Evolutionary conservation across 129 eudicot genomes (phyloP).

Genomic region (Tagetes patula): DNA sequence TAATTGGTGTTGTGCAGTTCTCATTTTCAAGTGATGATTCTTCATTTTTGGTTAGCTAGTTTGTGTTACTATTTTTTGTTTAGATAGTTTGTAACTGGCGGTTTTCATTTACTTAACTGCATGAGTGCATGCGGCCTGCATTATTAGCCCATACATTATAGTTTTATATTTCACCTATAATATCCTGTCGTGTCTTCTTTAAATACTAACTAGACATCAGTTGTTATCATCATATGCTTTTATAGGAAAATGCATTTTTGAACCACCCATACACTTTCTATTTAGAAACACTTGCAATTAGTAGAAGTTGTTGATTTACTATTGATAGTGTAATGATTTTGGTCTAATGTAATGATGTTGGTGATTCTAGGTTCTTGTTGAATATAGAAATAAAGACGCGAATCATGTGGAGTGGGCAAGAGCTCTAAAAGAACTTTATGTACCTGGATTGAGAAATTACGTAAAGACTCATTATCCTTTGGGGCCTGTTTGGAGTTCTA

Average conservation of each 20-base stretch:
- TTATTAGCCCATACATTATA: not conserved
- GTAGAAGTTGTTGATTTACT: too few relatives aligned
- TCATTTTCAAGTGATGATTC: not conserved
- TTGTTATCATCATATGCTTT: too few relatives aligned
- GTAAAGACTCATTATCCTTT: slow-evolving; percentile 80
- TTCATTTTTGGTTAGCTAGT: not conserved
- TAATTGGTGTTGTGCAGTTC: not conserved
- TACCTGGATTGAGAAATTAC: slow-evolving; percentile 85
- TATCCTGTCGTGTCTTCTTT: not conserved
- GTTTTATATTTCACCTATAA: not conserved
- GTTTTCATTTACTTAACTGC: not conserved
- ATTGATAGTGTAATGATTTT: not conserved
- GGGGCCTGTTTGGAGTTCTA: slow-evolving; percentile 95
- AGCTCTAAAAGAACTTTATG: slow-evolving; percentile 82
- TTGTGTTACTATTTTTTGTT: not conserved
- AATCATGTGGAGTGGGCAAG: slow-evolving; percentile 97
- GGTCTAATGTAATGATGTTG: slow-evolving; percentile 24
- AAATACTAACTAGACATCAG: too few relatives aligned
- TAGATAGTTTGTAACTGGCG: not conserved
- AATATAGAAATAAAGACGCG: slow-evolving; percentile 79
- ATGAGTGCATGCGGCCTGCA: not conserved
- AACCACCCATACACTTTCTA: not conserved
- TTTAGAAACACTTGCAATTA: not conserved
- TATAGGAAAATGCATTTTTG: too few relatives aligned
- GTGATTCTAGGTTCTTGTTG: slow-evolving; percentile 64